These are phyloP conservation scores for Plasmodium coatneyi DNA, from an alignment of 169 alveolate genomes.

Conservation along the genomic window DNA sequence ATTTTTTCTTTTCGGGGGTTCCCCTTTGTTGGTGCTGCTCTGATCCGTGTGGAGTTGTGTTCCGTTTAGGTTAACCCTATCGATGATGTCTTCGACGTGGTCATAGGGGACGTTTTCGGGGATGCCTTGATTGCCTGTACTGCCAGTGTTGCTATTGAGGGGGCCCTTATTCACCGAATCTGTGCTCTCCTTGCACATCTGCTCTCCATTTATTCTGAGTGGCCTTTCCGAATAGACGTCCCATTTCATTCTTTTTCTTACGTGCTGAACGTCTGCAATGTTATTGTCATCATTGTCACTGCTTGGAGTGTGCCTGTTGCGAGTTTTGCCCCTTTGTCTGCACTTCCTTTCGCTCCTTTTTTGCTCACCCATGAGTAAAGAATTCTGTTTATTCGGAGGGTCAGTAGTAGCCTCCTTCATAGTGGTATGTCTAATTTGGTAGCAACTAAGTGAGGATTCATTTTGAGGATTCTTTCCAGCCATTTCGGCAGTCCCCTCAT, in stretches of 20 bases:
- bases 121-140: background rate
- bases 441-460: background rate
- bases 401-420: background rate
- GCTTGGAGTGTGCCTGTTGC: background rate
- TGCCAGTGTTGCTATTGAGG: background rate
- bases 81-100: constrained; percentile 10
- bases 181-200: background rate
- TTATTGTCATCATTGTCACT: background rate
- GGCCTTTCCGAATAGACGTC: background rate
- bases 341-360: background rate
- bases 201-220: background rate
- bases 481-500: background rate
- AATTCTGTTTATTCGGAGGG: background rate
- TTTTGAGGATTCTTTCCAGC: background rate
- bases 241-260: background rate
- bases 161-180: background rate
- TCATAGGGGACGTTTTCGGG: background rate
- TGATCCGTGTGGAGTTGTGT: background rate
- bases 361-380: background rate
- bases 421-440: background rate
- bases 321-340: background rate
- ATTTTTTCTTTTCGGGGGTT: background rate
- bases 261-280: background rate
- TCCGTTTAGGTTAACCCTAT: constrained; percentile 4
- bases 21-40: background rate